phyloP scores from a whole-genome alignment of 768 basidiomycete species.

The Leccinum imitatum region DNA sequence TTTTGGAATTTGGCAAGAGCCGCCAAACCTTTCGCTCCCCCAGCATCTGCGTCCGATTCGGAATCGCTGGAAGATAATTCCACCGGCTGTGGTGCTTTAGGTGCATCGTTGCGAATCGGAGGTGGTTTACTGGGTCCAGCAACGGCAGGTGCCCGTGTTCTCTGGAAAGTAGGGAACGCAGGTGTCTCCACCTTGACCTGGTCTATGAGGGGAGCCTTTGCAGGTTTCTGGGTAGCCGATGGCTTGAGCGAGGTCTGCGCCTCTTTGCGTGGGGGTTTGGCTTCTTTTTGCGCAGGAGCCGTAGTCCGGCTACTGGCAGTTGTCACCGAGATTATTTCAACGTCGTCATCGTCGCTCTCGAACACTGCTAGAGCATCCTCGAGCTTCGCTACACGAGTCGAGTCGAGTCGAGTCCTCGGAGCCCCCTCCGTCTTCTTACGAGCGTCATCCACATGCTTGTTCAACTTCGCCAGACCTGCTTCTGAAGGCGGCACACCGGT shows the following conservation, averaged over 20 bases:
- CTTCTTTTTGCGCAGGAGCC: conserved; percentile 9
- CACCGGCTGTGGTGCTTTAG: conserved; percentile 9
- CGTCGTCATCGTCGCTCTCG: conserved; percentile 59
- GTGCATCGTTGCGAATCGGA: conserved; percentile 13
- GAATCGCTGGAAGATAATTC: conserved; percentile 43
- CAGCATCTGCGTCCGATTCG: conserved; percentile 47
- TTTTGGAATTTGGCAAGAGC: conserved; percentile 60
- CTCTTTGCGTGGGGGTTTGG: conserved; percentile 20
- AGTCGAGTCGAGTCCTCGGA: conserved; percentile 51
- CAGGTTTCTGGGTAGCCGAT: conserved; percentile 11
- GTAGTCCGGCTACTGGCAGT: conserved; percentile 15
- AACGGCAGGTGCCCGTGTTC: conserved; percentile 24
- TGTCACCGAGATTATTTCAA: conserved; percentile 51
- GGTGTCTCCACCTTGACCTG: conserved; percentile 38
- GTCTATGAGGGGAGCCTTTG: conserved; percentile 19
- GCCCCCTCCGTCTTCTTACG: conserved; percentile 46
- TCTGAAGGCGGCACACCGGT: conserved; percentile 55
- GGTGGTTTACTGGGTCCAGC: conserved; percentile 36
- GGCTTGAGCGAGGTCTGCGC: conserved; percentile 23
- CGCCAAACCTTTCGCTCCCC: conserved; percentile 45
- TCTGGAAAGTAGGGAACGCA: conserved; percentile 46
- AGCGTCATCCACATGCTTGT: conserved; percentile 61
- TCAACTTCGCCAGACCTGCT: conserved; percentile 61
- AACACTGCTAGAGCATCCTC: conserved; percentile 68
- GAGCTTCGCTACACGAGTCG: conserved; percentile 59